Percentiles rank a stretch among this genome's conserved stretches.
phyloP scores from a whole-genome alignment of 1,284 basidiomycete genomes.

The Inonotus hispidus region DNA sequence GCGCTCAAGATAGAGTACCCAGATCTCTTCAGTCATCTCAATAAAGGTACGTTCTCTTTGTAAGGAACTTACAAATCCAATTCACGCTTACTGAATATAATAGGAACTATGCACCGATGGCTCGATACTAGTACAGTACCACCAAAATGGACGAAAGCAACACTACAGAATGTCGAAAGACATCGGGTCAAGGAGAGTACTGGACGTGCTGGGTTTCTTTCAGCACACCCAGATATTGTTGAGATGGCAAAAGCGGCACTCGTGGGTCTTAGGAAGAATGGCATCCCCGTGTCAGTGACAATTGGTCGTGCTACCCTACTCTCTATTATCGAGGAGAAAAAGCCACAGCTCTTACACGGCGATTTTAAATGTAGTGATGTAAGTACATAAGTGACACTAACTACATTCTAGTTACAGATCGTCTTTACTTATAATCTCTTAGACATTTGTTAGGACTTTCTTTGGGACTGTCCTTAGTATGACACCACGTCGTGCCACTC shows the following conservation, averaged over 20 bases:
- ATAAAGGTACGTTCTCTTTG: neutral
- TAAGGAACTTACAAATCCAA: neutral
- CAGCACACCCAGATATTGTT: neutral
- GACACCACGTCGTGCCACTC: neutral
- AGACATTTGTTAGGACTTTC: neutral
- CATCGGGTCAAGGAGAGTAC: neutral
- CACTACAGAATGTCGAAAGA: neutral
- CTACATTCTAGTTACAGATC: neutral
- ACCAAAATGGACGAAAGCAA: neutral
- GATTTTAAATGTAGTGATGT: neutral
- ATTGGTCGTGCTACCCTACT: neutral
- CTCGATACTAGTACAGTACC: neutral
- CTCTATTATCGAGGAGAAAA: neutral
- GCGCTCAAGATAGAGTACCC: neutral
- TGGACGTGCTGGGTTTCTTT: neutral
- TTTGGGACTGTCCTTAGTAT: neutral
- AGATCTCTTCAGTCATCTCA: neutral
- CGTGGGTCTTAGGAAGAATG: neutral
- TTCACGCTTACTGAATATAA: neutral
- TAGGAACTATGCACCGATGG: neutral
- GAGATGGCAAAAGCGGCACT: neutral
- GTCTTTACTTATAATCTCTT: neutral
- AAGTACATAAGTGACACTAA: too few species aligned
- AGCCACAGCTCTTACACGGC: neutral
- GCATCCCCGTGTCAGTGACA: neutral